Conservation (phyloP, 345 rosid genomes). For the Schrenkiella parvula region DNA sequence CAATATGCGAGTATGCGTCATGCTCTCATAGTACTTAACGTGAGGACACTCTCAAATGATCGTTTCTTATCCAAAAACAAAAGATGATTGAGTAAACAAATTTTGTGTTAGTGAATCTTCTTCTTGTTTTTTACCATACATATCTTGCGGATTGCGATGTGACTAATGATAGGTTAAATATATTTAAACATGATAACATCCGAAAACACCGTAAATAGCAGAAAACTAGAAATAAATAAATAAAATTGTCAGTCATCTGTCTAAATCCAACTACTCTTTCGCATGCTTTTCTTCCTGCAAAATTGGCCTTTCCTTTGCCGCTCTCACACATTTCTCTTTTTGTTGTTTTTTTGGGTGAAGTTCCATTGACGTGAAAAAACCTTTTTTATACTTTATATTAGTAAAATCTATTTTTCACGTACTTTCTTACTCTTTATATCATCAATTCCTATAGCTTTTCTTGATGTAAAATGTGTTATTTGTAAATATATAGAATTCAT, state of each 20-base stretch:
- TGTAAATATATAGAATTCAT: neutral
- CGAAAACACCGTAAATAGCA: conserved; percentile 10
- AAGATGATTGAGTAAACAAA: neutral
- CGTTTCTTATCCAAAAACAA: neutral
- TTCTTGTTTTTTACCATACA: neutral
- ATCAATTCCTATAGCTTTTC: neutral
- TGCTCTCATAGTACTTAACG: neutral
- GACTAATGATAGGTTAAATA: conserved; percentile 17
- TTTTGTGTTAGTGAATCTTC: neutral
- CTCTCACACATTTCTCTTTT: conserved; percentile 26
- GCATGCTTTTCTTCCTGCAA: conserved; percentile 25
- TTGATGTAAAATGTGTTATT: neutral
- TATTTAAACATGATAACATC: neutral
- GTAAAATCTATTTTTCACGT: neutral
- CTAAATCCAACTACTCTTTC: conserved; percentile 29
- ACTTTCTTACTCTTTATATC: neutral
- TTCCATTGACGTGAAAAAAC: neutral
- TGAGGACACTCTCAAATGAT: neutral
- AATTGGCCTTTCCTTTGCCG: conserved; percentile 8
- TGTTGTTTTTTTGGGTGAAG: neutral
- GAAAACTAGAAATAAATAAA: neutral
- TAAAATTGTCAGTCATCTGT: conserved; percentile 26
- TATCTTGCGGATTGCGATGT: neutral
- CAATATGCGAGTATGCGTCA: neutral
- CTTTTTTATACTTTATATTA: neutral